A percentile compares a stretch with the other conserved stretches of the same genome.
Conservation (phyloP, 1,139 yeast species). For the Suhomyces panamericanus region DNA sequence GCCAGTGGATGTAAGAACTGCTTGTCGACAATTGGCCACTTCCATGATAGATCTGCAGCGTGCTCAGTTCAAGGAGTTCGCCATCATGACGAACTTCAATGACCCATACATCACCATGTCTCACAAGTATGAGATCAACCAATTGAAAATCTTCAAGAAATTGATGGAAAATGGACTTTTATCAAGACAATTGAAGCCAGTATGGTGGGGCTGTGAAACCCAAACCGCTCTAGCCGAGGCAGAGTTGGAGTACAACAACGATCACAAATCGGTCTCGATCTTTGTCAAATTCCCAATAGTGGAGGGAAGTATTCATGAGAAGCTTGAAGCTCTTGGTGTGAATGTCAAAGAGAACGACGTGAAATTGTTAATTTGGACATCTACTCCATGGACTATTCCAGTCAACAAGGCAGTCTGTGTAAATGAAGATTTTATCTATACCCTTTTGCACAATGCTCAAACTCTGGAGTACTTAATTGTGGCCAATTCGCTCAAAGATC, state of each 20-base stretch:
- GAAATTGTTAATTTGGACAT: conserved; percentile 78
- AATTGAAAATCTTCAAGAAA: conserved; percentile 65
- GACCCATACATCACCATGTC: conserved; percentile 72
- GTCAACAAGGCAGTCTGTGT: conserved; percentile 84
- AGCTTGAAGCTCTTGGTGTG: conserved; percentile 8
- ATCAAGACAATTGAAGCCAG: conserved; percentile 86
- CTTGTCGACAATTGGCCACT: conserved; percentile 69
- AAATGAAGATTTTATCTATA: conserved; percentile 59
- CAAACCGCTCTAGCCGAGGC: conserved; percentile 95
- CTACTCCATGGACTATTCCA: conserved; percentile 97
- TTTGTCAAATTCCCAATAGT: conserved; percentile 66
- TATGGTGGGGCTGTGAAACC: conserved; percentile 96
- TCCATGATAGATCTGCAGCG: conserved; percentile 64
- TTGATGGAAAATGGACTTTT: conserved; percentile 69
- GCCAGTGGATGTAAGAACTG: conserved; percentile 55
- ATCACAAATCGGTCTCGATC: conserved; percentile 70
- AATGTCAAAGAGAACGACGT: conserved; percentile 10
- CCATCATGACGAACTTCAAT: conserved; percentile 81
- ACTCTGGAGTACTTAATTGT: conserved; percentile 49
- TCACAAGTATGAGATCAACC: conserved; percentile 69
- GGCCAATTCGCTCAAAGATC: conserved; percentile 43
- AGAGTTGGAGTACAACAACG: conserved; percentile 81
- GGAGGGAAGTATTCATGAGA: neutral
- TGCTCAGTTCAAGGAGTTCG: conserved; percentile 64
- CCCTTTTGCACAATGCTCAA: conserved; percentile 40